Percentiles rank a stretch among this genome's conserved stretches.
These are phyloP conservation scores for Aphanocladium album DNA, from an alignment of 2,329 filamentous ascomycete genomes.

Conservation along the genomic window DNA sequence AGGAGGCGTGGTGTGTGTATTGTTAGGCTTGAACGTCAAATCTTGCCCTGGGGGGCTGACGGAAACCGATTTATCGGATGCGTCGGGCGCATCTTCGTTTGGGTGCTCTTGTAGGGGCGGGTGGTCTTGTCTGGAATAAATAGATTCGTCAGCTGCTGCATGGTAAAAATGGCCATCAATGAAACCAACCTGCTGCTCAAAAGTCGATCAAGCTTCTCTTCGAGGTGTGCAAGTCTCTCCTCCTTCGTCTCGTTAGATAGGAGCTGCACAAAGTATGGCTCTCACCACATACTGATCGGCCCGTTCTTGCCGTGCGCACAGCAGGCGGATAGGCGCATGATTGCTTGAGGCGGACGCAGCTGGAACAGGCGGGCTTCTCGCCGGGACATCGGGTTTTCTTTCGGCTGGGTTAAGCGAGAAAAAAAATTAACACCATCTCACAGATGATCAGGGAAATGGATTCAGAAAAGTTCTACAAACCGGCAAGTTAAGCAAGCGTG, in stretches of 20 bases:
- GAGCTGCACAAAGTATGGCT: neutral
- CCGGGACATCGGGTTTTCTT: constrained; percentile 49
- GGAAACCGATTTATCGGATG: constrained; percentile 32
- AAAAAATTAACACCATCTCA: neutral
- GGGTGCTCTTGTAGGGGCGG: constrained; percentile 22
- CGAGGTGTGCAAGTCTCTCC: constrained; percentile 45
- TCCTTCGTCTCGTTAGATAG: constrained; percentile 29
- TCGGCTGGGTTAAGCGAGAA: neutral
- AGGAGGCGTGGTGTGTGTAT: constrained; percentile 17
- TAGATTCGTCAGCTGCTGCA: neutral
- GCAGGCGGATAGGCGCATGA: constrained; percentile 39
- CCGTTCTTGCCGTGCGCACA: constrained; percentile 32
- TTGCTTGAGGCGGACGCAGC: constrained; percentile 44
- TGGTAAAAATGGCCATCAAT: no score
- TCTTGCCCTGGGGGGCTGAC: constrained; percentile 24
- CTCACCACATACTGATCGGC: constrained; percentile 37
- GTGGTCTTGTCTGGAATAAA: constrained; percentile 3
- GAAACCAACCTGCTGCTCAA: constrained; percentile 33
- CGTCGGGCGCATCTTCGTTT: constrained; percentile 26
- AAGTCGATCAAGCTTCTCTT: constrained; percentile 48
- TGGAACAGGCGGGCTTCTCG: constrained; percentile 47
- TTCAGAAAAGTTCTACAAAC: constrained; percentile 24
- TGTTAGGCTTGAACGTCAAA: neutral
- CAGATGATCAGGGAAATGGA: neutral
- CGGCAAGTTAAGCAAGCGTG: constrained; percentile 44